A percentile compares a stretch with the other conserved stretches of the same genome.
Evolutionary conservation across 1,284 basidiomycete genomes (phyloP).

Genomic region (Tetrapyrgos nigripes): DNA sequence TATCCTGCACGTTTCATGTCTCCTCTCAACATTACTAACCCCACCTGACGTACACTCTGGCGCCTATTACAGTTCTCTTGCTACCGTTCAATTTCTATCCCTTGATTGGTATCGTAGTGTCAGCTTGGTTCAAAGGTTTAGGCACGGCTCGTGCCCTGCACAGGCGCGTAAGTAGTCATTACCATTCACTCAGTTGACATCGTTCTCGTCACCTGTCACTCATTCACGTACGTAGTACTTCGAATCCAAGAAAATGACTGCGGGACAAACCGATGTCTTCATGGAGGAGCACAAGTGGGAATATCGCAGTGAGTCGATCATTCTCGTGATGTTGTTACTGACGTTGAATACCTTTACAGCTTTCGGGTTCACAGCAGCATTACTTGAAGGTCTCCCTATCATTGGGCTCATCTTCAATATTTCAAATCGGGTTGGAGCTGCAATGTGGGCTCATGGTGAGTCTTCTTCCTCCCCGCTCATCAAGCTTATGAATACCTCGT

Average conservation of each 20-base stretch:
- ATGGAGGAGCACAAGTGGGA: constrained; percentile 90
- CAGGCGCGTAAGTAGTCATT: constrained; percentile 53
- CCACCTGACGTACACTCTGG: constrained; percentile 44
- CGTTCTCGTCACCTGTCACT: neutral
- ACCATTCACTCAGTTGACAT: neutral
- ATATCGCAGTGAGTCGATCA: constrained; percentile 63
- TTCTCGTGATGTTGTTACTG: neutral
- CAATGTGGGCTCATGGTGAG: constrained; percentile 89
- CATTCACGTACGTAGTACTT: constrained; percentile 68
- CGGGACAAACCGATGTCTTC: constrained; percentile 71
- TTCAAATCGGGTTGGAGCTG: constrained; percentile 86
- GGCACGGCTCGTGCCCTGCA: constrained; percentile 77
- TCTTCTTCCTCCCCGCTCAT: constrained; percentile 18
- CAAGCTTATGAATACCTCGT: constrained; percentile 5
- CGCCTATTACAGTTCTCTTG: constrained; percentile 58
- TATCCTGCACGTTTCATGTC: constrained; percentile 57
- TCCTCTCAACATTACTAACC: constrained; percentile 42
- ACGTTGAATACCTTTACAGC: constrained; percentile 43
- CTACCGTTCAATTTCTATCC: constrained; percentile 77
- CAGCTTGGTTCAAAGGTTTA: constrained; percentile 72
- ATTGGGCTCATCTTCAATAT: constrained; percentile 82
- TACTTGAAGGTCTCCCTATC: constrained; percentile 82
- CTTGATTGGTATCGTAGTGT: constrained; percentile 67
- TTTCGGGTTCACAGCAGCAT: constrained; percentile 82
- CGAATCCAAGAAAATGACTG: constrained; percentile 79